Conservation (phyloP, 371 early-diverging fungal genomes). For the Lichtheimia hyalospora region DNA sequence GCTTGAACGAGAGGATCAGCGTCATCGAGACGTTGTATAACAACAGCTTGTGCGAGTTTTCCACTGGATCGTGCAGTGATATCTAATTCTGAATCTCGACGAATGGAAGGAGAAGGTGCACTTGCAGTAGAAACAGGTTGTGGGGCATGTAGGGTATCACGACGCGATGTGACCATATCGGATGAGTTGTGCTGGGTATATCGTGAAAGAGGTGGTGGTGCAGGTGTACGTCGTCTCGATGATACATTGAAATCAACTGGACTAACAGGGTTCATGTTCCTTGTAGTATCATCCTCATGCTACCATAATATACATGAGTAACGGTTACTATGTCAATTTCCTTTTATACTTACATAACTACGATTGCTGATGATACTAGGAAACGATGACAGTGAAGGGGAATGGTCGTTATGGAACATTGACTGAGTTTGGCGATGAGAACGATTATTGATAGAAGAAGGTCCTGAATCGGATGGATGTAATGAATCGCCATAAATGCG, state of each 20-base stretch:
- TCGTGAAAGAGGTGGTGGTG: conserved; percentile 8
- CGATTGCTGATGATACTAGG: conserved; percentile 2
- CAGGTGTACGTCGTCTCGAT: conserved; percentile 5
- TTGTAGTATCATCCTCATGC: conserved; percentile 18
- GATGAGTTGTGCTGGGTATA: conserved; percentile 3
- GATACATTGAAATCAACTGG: conserved; percentile 40
- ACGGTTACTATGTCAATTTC: background rate
- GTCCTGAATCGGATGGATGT: conserved; percentile 2
- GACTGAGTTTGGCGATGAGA: background rate
- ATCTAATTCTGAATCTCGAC: background rate
- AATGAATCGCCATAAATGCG: background rate
- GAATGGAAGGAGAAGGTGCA: background rate
- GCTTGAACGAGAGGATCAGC: conserved; percentile 48
- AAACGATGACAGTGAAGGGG: background rate
- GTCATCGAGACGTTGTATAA: conserved; percentile 45
- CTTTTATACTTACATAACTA: background rate
- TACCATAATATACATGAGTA: background rate
- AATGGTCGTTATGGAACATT: conserved; percentile 4
- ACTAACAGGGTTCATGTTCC: conserved; percentile 31
- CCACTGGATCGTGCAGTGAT: conserved; percentile 12
- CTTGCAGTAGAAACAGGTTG: no score
- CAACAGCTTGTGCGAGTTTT: conserved; percentile 44
- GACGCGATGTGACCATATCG: no score
- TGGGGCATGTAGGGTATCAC: no score
- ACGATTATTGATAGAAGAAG: background rate